These are phyloP conservation scores for Penicillium sp. DNA, from an alignment of 2,329 filamentous ascomycete species.

Conservation along the genomic window DNA sequence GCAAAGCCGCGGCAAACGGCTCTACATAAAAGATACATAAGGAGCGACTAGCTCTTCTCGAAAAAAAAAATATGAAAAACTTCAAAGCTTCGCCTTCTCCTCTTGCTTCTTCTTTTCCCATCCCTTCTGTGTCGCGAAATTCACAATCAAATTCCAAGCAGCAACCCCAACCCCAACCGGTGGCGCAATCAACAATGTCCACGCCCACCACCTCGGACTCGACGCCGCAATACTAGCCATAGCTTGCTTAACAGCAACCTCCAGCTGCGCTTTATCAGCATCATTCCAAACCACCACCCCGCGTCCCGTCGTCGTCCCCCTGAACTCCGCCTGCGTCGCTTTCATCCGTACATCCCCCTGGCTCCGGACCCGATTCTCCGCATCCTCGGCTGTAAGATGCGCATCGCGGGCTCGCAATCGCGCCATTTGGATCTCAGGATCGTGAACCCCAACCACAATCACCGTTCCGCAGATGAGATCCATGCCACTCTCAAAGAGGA, in stretches of 20 bases:
- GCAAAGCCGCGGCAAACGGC: background rate
- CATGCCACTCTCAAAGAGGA: conserved; percentile 85
- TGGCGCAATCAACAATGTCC: conserved; percentile 65
- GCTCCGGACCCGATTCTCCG: conserved; percentile 77
- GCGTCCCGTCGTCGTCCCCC: conserved; percentile 53
- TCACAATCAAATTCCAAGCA: conserved; percentile 70
- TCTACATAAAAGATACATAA: background rate
- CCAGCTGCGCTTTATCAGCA: conserved; percentile 66
- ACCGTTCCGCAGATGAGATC: conserved; percentile 83
- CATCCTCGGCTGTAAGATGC: conserved; percentile 80
- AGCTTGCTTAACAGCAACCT: conserved; percentile 62
- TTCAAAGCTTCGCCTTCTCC: conserved; percentile 57
- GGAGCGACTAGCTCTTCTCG: background rate
- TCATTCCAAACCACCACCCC: conserved; percentile 94
- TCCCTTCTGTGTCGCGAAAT: conserved; percentile 64
- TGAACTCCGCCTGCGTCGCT: conserved; percentile 68
- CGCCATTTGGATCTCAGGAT: conserved; percentile 78
- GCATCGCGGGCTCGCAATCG: conserved; percentile 71
- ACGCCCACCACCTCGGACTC: conserved; percentile 84
- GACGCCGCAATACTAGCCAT: conserved; percentile 60
- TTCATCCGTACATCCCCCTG: conserved; percentile 86
- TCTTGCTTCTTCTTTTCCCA: conserved; percentile 64
- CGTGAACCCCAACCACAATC: conserved; percentile 79
- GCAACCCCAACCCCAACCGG: conserved; percentile 69
- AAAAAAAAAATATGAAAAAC: background rate